Evolutionary conservation across 768 basidiomycete genomes (phyloP).

Genomic region (Russula sp.): DNA sequence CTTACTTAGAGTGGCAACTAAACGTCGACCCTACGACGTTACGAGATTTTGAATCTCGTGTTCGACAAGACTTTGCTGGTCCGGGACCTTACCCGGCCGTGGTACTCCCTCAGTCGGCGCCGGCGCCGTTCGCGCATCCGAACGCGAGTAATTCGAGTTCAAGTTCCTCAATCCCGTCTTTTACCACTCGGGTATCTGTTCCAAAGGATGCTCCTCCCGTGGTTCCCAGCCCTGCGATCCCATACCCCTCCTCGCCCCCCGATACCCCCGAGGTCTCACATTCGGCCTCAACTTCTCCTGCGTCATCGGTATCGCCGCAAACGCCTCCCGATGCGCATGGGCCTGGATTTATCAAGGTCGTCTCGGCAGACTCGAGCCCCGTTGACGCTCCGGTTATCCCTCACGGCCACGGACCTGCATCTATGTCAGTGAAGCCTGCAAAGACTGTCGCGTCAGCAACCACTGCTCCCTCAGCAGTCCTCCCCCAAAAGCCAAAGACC

Average conservation of each 20-base stretch:
- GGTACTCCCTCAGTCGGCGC: conserved; percentile 43
- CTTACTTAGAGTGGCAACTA: conserved; percentile 90
- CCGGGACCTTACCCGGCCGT: conserved; percentile 58
- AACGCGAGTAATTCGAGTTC: conserved; percentile 19
- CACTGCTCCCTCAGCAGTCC: background rate
- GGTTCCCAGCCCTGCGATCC: conserved; percentile 18
- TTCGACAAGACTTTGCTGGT: conserved; percentile 54
- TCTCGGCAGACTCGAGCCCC: conserved; percentile 16
- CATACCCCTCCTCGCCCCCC: conserved; percentile 26
- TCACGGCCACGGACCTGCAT: conserved; percentile 3
- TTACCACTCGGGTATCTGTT: conserved; percentile 24
- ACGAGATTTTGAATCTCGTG: conserved; percentile 52
- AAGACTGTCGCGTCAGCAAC: background rate
- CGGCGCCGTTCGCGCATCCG: conserved; percentile 27
- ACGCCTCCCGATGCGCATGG: conserved; percentile 27
- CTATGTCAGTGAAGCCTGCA: background rate
- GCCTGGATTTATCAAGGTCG: conserved; percentile 10
- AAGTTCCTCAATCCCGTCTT: conserved; percentile 23
- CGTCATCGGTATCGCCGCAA: conserved; percentile 29
- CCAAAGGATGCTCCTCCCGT: conserved; percentile 22
- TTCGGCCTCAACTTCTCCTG: conserved; percentile 30
- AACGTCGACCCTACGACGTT: conserved; percentile 64
- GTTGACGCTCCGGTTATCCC: conserved; percentile 9
- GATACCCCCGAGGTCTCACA: conserved; percentile 30
- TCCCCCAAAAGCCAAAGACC: conserved; percentile 16